A percentile compares a stretch with the other conserved stretches of the same genome.
phyloP scores from a whole-genome alignment of 306 rosid species.

The Ochetophila trinervis region DNA sequence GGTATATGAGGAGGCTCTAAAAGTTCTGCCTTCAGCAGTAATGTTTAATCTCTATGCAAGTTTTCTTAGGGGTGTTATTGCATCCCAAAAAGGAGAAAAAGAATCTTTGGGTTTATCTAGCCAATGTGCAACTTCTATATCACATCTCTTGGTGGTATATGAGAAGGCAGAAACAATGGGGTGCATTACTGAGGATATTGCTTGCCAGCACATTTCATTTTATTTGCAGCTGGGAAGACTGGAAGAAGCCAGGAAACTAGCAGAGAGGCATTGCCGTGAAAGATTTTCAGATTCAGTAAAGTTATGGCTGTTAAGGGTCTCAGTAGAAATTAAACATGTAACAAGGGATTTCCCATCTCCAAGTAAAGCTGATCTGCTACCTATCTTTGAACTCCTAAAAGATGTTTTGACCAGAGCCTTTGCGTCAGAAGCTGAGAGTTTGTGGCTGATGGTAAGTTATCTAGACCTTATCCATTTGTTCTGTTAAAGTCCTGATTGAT shows the following conservation, averaged over 20 bases:
- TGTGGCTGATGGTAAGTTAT: constrained; percentile 78
- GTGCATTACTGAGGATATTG: constrained; percentile 62
- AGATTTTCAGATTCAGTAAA: constrained; percentile 49
- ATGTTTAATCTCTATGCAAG: constrained; percentile 52
- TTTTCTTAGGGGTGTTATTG: constrained; percentile 49
- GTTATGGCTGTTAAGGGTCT: constrained; percentile 56
- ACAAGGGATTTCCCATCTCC: constrained; percentile 40
- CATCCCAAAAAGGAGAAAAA: constrained; percentile 37
- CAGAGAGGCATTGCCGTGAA: constrained; percentile 57
- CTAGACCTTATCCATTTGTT: constrained; percentile 5
- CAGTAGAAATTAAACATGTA: constrained; percentile 49
- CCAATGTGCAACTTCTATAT: constrained; percentile 26
- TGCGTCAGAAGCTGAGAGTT: constrained; percentile 60
- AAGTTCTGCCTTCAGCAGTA: constrained; percentile 47
- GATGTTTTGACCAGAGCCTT: constrained; percentile 42
- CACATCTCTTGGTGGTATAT: constrained; percentile 49
- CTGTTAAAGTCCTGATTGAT: neutral
- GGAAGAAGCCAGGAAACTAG: constrained; percentile 63
- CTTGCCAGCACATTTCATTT: constrained; percentile 55
- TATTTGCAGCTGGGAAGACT: constrained; percentile 59
- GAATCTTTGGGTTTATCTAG: constrained; percentile 22
- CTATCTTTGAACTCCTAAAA: constrained; percentile 56
- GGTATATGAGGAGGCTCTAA: constrained; percentile 87
- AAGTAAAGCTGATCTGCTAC: constrained; percentile 55
- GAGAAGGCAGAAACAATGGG: constrained; percentile 74